A percentile compares a stretch with the other conserved stretches of the same genome.
phyloP scores from a whole-genome alignment of 2,329 filamentous ascomycete species.

The Botryotinia convoluta region DNA sequence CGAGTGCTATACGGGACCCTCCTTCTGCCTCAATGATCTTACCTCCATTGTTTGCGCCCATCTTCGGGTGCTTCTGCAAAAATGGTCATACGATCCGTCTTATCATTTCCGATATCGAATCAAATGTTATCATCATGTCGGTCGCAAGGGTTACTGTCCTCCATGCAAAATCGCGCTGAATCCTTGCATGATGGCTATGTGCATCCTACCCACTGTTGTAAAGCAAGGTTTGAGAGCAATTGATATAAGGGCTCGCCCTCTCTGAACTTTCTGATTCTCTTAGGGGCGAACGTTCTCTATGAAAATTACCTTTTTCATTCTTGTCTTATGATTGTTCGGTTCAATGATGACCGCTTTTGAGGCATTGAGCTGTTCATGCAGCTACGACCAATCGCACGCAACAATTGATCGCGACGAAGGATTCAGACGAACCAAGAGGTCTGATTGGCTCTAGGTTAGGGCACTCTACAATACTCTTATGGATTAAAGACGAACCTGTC shows the following conservation, averaged over 20 bases:
- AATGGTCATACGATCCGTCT: constrained; percentile 7
- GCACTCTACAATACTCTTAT: not conserved
- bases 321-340: not conserved
- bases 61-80: not conserved
- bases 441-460: constrained; percentile 1
- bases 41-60: not conserved
- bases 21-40: constrained; percentile 10
- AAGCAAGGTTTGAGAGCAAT: not conserved
- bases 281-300: not conserved
- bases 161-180: not conserved
- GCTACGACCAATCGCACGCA: constrained; percentile 4
- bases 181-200: constrained; percentile 9
- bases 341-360: not conserved
- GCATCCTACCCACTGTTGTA: constrained; percentile 7
- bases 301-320: not conserved
- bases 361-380: constrained; percentile 12
- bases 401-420: not conserved
- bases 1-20: not conserved
- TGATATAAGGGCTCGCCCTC: constrained; percentile 1
- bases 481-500: not conserved
- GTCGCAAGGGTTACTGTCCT: constrained; percentile 1
- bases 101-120: constrained; percentile 7
- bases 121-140: not conserved
- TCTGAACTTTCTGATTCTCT: not conserved
- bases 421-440: not conserved